Base-by-base conservation (phyloP, 768 basidiomycete genomes). In the Boletus patriciae region DNA sequence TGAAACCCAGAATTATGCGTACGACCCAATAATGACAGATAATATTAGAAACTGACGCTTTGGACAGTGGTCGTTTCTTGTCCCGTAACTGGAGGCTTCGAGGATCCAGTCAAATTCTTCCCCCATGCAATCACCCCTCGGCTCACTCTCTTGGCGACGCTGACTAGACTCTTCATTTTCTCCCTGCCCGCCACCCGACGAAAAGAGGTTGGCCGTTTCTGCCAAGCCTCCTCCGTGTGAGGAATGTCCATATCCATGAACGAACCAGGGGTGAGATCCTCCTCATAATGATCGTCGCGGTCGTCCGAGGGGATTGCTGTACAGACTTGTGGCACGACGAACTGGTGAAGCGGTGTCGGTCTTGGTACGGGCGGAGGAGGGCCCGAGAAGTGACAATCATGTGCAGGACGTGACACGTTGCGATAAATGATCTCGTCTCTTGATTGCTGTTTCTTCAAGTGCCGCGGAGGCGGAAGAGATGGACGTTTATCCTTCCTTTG, bases 231-330 rank as follows among this genome's bases (percentile, higher is more conserved):
- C 11, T 47, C 52, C n/a, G 29, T 4, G 18, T 45, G 59, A 29
- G 65, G 57, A 52, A 67, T 55, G 25, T 73, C 72, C 70, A 72
- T 72, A 29, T 72, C 70, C 70, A 72, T 73, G 57, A 72, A 72
- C 3, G 70, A 72, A 21, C 50, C 46, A 4, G 66, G 57, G 3
- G 52, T 61, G 15, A 6, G 50, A 36, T 54, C 49, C 41, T 52
- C 54, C 6, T 44, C 49, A 8, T 15, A n/a, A 19, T 13, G 34
- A 16, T 52, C 41, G 37, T 58, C 34, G 15, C 34, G 34, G 34
- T 36, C 49, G 31, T 50, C 37, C 49, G 46, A 44, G 31, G 52
- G 16, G 3, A 29, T 45, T 18, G 25, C 18, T 18, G 47, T 31
- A 18, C 9, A 45, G 23, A 40, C 31, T 11, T 5, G 56, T 11